phyloP scores from a whole-genome alignment of 108 stramenopile genomes.

The Fragilariopsis cylindrus region DNA sequence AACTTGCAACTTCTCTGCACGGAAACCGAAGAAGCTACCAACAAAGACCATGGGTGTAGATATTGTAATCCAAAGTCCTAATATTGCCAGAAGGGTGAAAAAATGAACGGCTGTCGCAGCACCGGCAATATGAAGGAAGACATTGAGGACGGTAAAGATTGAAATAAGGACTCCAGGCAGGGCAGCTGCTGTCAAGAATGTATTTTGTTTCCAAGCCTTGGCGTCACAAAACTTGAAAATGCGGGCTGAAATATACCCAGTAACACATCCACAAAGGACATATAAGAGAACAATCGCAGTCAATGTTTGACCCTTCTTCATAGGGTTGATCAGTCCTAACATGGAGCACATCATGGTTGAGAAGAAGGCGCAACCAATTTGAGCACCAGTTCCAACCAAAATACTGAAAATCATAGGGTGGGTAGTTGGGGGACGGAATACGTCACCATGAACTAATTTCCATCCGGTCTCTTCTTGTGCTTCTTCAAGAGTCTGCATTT shows the following conservation, averaged over 20 bases:
- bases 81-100: conserved; percentile 78
- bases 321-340: conserved; percentile 87
- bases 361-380: conserved; percentile 85
- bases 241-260: conserved; percentile 86
- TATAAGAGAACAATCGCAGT: conserved; percentile 89
- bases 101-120: conserved; percentile 91
- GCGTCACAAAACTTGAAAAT: conserved; percentile 92
- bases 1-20: conserved; percentile 69
- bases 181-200: conserved; percentile 79
- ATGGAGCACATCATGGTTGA: conserved; percentile 77
- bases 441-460: conserved; percentile 98
- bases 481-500: conserved; percentile 78
- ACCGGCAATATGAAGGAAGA: conserved; percentile 77
- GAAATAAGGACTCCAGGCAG: conserved; percentile 80
- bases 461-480: conserved; percentile 96
- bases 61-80: conserved; percentile 83
- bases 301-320: conserved; percentile 93
- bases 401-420: conserved; percentile 83
- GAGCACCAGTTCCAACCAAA: conserved; percentile 90
- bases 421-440: conserved; percentile 90
- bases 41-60: conserved; percentile 92
- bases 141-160: conserved; percentile 84
- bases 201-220: conserved; percentile 77
- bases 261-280: conserved; percentile 87
- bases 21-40: conserved; percentile 94